These are phyloP conservation scores for Euryodendron excelsum DNA, from an alignment of 148 eudicot genomes.

Conservation along the genomic window DNA sequence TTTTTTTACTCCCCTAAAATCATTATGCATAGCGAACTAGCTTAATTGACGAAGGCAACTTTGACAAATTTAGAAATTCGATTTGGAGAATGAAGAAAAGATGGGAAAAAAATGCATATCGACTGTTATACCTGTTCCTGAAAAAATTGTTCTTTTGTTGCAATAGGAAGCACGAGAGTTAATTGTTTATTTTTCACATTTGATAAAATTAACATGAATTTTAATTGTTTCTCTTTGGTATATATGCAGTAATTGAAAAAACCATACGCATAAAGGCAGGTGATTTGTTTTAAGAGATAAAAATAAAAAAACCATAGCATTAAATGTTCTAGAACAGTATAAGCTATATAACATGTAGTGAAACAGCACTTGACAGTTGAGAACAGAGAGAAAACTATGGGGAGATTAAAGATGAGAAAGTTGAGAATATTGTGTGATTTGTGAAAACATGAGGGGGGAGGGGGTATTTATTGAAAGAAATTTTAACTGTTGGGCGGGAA, in stretches of 20 bases:
- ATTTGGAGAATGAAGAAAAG: not conserved
- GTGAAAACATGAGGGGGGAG: not conserved
- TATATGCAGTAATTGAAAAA: too few species aligned
- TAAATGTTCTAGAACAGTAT: not conserved
- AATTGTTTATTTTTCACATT: not conserved
- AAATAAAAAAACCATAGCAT: not conserved
- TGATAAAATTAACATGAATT: too few species aligned
- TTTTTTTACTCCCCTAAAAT: too few species aligned
- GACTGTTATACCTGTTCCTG: not conserved
- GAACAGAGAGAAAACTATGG: not conserved
- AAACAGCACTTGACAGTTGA: not conserved
- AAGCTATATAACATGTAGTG: not conserved
- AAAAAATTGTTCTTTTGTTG: too few species aligned
- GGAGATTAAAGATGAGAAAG: not conserved
- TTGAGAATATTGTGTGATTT: not conserved
- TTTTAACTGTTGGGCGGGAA: not conserved
- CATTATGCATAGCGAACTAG: not conserved
- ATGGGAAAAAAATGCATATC: not conserved
- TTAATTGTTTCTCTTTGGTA: not conserved
- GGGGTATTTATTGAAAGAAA: too few species aligned
- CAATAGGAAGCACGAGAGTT: not conserved
- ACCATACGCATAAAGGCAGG: not conserved
- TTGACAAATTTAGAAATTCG: not conserved
- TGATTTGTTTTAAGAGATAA: too few species aligned
- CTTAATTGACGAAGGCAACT: not conserved